Percentiles rank a stretch among this genome's conserved stretches.
phyloP scores from a whole-genome alignment of 805 yeast genomes.

The Brettanomyces anomalus region DNA sequence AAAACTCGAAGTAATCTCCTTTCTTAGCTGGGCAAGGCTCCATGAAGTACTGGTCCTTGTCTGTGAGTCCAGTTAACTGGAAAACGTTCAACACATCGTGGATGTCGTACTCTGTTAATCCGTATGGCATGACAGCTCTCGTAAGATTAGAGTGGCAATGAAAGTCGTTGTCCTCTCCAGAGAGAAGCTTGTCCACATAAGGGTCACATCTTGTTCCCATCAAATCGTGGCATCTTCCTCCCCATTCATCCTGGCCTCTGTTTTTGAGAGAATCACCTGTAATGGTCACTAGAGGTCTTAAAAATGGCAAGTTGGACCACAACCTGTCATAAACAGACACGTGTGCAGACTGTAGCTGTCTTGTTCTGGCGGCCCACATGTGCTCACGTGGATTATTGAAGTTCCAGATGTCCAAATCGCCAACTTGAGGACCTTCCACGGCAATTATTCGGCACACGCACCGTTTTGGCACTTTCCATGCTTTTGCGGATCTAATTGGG shows the following conservation, averaged over 20 bases:
- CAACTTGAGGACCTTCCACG: conserved; percentile 65
- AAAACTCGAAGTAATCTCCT: conserved; percentile 56
- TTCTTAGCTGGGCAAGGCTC: conserved; percentile 56
- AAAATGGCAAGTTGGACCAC: conserved; percentile 59
- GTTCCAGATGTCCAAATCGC: conserved; percentile 61
- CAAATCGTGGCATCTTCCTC: conserved; percentile 57
- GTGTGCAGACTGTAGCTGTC: conserved; percentile 58
- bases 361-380: conserved; percentile 62
- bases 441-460: conserved; percentile 50
- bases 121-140: conserved; percentile 49
- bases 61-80: conserved; percentile 60
- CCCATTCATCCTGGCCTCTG: conserved; percentile 54
- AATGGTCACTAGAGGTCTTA: conserved; percentile 56
- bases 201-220: conserved; percentile 67
- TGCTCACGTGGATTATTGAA: conserved; percentile 52
- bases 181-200: conserved; percentile 51
- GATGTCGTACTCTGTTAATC: conserved; percentile 56
- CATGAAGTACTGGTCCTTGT: conserved; percentile 60
- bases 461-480: conserved; percentile 56
- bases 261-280: conserved; percentile 49
- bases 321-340: conserved; percentile 52
- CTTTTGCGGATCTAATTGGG: conserved; percentile 49
- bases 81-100: conserved; percentile 64
- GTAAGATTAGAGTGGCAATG: conserved; percentile 61
- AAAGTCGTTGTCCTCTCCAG: conserved; percentile 57